phyloP scores from a whole-genome alignment of 2,329 filamentous ascomycete genomes.

The Aspergillus brunneoviolaceus region DNA sequence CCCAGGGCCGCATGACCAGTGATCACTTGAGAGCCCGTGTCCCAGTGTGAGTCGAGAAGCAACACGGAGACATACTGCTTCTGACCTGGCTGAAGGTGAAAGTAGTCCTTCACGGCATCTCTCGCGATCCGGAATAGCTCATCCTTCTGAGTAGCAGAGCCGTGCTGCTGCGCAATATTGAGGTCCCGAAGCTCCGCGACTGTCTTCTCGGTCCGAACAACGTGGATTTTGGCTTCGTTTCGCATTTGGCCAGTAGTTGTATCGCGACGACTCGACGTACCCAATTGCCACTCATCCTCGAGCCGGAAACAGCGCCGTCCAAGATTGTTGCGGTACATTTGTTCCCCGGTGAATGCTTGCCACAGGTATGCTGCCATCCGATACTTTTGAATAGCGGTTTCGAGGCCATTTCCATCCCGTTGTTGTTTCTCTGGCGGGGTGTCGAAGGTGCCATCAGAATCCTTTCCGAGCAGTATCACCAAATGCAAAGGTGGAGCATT shows the following conservation, averaged over 20 bases:
- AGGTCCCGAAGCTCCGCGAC: constrained; percentile 78
- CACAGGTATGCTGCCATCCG: constrained; percentile 94
- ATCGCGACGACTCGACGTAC: constrained; percentile 76
- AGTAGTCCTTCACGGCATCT: constrained; percentile 75
- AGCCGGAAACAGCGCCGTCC: constrained; percentile 84
- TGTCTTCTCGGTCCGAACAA: constrained; percentile 80
- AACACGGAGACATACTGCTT: constrained; percentile 86
- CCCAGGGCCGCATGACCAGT: constrained; percentile 83
- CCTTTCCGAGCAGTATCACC: constrained; percentile 81
- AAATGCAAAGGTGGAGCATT: constrained; percentile 82
- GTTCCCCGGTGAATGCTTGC: constrained; percentile 95
- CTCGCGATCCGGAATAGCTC: constrained; percentile 75
- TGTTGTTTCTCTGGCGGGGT: constrained; percentile 71
- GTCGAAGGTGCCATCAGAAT: constrained; percentile 84
- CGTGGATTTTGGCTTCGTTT: constrained; percentile 85
- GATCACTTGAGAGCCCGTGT: constrained; percentile 66
- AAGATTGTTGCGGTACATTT: constrained; percentile 88
- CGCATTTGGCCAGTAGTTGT: constrained; percentile 70
- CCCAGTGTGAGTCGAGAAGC: constrained; percentile 87
- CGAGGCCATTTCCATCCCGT: constrained; percentile 77
- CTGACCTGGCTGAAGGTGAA: constrained; percentile 71
- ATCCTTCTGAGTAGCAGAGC: constrained; percentile 65
- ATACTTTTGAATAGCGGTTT: constrained; percentile 82
- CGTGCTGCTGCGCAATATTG: constrained; percentile 74
- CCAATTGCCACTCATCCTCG: constrained; percentile 91